These are phyloP conservation scores for Cicer arietinum DNA, from an alignment of 306 rosid species.

Conservation along the genomic window DNA sequence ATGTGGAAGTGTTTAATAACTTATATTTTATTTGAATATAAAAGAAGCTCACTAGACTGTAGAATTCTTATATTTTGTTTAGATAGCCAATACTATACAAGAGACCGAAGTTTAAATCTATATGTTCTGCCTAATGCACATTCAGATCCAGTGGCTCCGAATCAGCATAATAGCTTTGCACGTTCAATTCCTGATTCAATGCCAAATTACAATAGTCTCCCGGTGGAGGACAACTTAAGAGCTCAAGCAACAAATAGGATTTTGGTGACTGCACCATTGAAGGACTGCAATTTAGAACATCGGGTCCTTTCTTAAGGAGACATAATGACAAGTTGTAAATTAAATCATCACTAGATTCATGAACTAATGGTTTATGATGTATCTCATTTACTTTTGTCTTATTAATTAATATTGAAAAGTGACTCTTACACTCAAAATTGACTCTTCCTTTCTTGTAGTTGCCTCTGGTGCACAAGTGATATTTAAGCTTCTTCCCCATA, in stretches of 20 bases:
- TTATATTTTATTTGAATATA: constrained; percentile 32
- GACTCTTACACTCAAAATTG: constrained; percentile 8
- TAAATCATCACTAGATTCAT: not conserved
- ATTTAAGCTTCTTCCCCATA: constrained; percentile 91
- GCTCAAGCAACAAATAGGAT: too few species aligned
- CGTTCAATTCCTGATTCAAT: too few species aligned
- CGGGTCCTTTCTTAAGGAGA: not conserved
- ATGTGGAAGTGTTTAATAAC: constrained; percentile 7
- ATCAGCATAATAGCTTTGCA: too few species aligned
- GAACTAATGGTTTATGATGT: constrained; percentile 13
- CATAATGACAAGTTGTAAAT: constrained; percentile 7
- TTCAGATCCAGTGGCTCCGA: too few species aligned
- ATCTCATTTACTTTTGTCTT: constrained; percentile 20
- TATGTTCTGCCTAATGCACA: too few species aligned
- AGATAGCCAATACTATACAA: too few species aligned
- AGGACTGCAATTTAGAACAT: too few species aligned
- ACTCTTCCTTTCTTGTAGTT: constrained; percentile 59
- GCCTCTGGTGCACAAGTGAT: constrained; percentile 90
- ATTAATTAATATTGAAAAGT: constrained; percentile 9
- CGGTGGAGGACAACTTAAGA: too few species aligned
- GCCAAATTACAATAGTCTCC: too few species aligned
- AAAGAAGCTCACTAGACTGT: constrained; percentile 2
- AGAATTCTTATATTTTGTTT: too few species aligned
- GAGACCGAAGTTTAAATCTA: too few species aligned
- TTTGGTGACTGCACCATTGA: too few species aligned